phyloP scores from a whole-genome alignment of 805 yeast genomes.

The Blastobotrys americana region DNA sequence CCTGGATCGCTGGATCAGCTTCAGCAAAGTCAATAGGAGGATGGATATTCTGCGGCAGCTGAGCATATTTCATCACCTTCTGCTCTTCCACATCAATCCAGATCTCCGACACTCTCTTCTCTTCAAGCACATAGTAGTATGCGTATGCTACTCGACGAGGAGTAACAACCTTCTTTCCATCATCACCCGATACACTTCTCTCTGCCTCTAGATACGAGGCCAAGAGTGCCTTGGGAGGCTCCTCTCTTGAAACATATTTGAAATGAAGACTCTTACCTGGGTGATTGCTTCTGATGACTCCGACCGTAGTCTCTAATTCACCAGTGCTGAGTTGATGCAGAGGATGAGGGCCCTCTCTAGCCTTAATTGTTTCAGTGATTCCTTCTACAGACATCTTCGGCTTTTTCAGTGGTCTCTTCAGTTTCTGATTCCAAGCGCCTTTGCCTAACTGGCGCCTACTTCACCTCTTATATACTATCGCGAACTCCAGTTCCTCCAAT shows the following conservation, averaged over 20 bases:
- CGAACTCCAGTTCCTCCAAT: no score
- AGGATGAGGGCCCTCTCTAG: conserved; percentile 24
- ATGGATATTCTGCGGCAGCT: conserved; percentile 52
- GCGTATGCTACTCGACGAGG: conserved; percentile 62
- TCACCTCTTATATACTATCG: no score
- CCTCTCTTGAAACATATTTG: conserved; percentile 33
- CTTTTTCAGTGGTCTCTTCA: no score
- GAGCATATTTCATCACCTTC: conserved; percentile 50
- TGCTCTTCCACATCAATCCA: conserved; percentile 58
- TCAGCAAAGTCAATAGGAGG: conserved; percentile 73
- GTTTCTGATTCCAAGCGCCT: no score
- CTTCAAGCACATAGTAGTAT: conserved; percentile 53
- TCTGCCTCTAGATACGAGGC: conserved; percentile 60
- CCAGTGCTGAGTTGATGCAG: conserved; percentile 29
- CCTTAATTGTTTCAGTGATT: background rate
- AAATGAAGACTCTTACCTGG: conserved; percentile 27
- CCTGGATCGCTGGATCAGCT: conserved; percentile 44
- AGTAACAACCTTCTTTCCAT: conserved; percentile 37
- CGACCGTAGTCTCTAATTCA: conserved; percentile 27
- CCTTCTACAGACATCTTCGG: background rate
- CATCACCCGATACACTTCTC: conserved; percentile 35
- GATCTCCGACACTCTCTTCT: conserved; percentile 54
- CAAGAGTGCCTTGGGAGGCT: conserved; percentile 75
- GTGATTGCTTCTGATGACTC: conserved; percentile 22
- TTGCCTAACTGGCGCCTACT: no score